Evolutionary conservation across 2,329 filamentous ascomycete genomes (phyloP).

Genomic region (Aspergillus piperis): DNA sequence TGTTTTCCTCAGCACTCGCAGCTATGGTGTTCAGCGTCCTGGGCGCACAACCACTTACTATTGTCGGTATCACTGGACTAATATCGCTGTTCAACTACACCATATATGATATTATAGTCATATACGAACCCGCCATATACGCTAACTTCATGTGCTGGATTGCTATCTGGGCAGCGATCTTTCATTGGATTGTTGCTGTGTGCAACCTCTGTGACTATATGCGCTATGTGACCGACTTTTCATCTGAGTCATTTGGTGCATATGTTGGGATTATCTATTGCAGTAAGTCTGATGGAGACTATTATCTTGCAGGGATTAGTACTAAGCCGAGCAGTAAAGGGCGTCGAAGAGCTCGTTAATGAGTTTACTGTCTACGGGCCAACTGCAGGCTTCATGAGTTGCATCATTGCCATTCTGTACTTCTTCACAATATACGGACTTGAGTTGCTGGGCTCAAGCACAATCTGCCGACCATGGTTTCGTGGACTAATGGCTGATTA

Average conservation of each 20-base stretch:
- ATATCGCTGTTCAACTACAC: conserved; percentile 62
- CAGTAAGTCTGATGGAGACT: conserved; percentile 32
- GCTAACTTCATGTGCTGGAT: conserved; percentile 59
- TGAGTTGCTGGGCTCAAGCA: conserved; percentile 54
- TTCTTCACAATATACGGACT: conserved; percentile 54
- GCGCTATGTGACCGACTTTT: conserved; percentile 61
- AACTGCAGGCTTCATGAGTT: conserved; percentile 51
- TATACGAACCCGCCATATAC: conserved; percentile 54
- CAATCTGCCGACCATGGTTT: conserved; percentile 47
- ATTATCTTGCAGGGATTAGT: not conserved
- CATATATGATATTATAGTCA: conserved; percentile 58
- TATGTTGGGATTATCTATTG: conserved; percentile 61
- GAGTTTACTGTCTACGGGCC: conserved; percentile 48
- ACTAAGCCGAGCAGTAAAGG: conserved; percentile 48
- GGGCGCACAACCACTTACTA: conserved; percentile 56
- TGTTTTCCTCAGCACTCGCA: conserved; percentile 58
- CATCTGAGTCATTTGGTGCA: conserved; percentile 55
- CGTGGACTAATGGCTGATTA: conserved; percentile 55
- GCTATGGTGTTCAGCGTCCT: conserved; percentile 57
- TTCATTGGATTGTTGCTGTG: conserved; percentile 58
- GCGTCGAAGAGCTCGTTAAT: conserved; percentile 58
- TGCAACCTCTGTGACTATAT: conserved; percentile 60
- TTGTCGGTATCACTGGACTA: conserved; percentile 59
- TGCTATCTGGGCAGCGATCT: conserved; percentile 59
- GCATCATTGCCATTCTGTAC: conserved; percentile 55